Evolutionary conservation across 2,329 filamentous ascomycete genomes (phyloP).

Genomic region (Penicillium sp.): DNA sequence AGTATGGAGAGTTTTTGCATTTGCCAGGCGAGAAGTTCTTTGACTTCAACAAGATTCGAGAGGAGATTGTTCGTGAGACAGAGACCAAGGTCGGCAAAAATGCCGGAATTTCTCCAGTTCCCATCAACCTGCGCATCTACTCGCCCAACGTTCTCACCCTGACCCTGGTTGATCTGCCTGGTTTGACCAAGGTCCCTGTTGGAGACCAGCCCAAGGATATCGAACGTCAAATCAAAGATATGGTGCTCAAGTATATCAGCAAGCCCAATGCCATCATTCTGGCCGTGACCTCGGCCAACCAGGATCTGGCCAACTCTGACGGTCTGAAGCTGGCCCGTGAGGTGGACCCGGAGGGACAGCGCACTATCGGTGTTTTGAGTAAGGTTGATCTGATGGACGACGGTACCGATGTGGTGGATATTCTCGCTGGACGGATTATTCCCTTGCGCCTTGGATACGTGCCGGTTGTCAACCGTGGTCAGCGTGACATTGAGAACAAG

Average conservation of each 20-base stretch:
- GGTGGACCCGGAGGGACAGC: constrained; percentile 94
- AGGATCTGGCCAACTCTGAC: constrained; percentile 97
- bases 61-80: constrained; percentile 95
- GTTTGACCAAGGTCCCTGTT: constrained; percentile 93
- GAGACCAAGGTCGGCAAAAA: constrained; percentile 96
- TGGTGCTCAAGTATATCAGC: constrained; percentile 98
- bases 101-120: constrained; percentile 91
- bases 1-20: constrained; percentile 99
- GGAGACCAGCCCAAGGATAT: constrained; percentile 97
- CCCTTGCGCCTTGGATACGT: constrained; percentile 93
- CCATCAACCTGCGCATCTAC: constrained; percentile 98
- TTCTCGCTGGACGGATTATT: constrained; percentile 95
- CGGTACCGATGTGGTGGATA: constrained; percentile 97
- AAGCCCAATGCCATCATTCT: constrained; percentile 98
- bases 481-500: constrained; percentile 98
- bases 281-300: constrained; percentile 94
- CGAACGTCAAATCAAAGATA: constrained; percentile 92
- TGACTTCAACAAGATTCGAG: constrained; percentile 97
- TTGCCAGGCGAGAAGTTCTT: constrained; percentile 96
- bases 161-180: constrained; percentile 93
- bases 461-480: constrained; percentile 95
- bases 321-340: constrained; percentile 94
- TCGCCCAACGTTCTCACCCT: constrained; percentile 97
- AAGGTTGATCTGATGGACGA: constrained; percentile 99
- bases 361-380: constrained; percentile 96